phyloP scores from a whole-genome alignment of 768 basidiomycete genomes.

The Guyanaporus albipodus region DNA sequence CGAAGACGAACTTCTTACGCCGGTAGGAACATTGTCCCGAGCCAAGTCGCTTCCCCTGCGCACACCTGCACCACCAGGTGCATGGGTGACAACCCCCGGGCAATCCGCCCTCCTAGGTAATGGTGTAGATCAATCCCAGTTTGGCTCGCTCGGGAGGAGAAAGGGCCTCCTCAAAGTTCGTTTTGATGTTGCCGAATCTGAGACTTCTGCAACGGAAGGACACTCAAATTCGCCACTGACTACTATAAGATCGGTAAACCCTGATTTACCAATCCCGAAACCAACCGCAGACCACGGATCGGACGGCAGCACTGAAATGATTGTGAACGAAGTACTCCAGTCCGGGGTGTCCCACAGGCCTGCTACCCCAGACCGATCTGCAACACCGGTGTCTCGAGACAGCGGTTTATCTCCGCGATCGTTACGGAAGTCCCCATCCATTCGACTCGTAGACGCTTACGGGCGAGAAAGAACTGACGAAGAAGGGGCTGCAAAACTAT shows the following conservation, averaged over 20 bases:
- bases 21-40: conserved; percentile 46
- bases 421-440: conserved; percentile 45
- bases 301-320: conserved; percentile 6
- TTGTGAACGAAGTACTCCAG: conserved; percentile 3
- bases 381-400: conserved; percentile 26
- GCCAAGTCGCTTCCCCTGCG: conserved; percentile 43
- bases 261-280: conserved; percentile 15
- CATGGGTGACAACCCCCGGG: conserved; percentile 58
- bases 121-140: conserved; percentile 27
- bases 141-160: conserved; percentile 34
- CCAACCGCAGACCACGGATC: neutral
- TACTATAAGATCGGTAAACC: conserved; percentile 24
- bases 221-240: conserved; percentile 25
- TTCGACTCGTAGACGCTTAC: conserved; percentile 71
- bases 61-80: conserved; percentile 69
- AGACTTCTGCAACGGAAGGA: conserved; percentile 30
- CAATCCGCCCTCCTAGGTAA: conserved; percentile 21
- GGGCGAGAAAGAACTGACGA: conserved; percentile 44
- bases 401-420: conserved; percentile 29
- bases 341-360: conserved; percentile 9
- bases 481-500: conserved; percentile 2
- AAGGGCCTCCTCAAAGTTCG: conserved; percentile 70
- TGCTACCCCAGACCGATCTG: conserved; percentile 21
- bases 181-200: conserved; percentile 50
- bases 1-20: conserved; percentile 38